phyloP scores from a whole-genome alignment of 371 early-diverging fungal genomes.

The Blakeslea trispora region DNA sequence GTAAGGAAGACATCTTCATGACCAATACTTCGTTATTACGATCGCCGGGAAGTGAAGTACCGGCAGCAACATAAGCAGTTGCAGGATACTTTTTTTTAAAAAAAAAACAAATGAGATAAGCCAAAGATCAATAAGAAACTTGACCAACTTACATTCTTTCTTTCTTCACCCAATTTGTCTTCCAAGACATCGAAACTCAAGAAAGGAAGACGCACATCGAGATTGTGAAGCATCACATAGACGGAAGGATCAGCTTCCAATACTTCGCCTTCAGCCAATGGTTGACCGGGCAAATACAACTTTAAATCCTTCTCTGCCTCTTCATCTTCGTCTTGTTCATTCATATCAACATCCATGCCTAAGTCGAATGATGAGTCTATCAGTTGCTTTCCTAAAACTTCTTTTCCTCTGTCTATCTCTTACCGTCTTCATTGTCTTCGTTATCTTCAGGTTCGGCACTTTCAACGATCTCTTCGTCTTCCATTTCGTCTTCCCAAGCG shows the following conservation, averaged over 20 bases:
- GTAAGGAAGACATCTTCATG: slow-evolving; percentile 92
- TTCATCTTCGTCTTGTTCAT: slow-evolving; percentile 38
- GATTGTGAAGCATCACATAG: slow-evolving; percentile 94
- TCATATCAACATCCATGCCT: slow-evolving; percentile 65
- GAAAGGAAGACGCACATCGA: slow-evolving; percentile 96
- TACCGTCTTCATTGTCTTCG: slow-evolving; percentile 58
- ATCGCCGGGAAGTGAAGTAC: slow-evolving; percentile 86
- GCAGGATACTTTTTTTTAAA: slow-evolving; percentile 71
- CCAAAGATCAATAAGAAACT: too few relatives aligned
- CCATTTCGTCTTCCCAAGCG: slow-evolving; percentile 92
- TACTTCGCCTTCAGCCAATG: slow-evolving; percentile 85
- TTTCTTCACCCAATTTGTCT: slow-evolving; percentile 81
- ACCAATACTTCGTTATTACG: slow-evolving; percentile 88
- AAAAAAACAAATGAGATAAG: too few relatives aligned
- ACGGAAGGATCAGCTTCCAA: slow-evolving; percentile 92
- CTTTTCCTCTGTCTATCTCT: not conserved
- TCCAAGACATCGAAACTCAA: slow-evolving; percentile 91
- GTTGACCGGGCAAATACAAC: slow-evolving; percentile 92
- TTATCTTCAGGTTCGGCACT: slow-evolving; percentile 52
- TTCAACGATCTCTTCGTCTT: slow-evolving; percentile 71
- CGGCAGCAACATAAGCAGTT: slow-evolving; percentile 91
- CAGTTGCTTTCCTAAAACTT: too few relatives aligned
- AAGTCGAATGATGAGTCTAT: not conserved
- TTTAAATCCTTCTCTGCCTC: slow-evolving; percentile 56
- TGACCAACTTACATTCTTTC: slow-evolving; percentile 52